These are phyloP conservation scores for Phytophthora niederhauseri DNA, from an alignment of 352 stramenopile genomes.

Conservation along the genomic window DNA sequence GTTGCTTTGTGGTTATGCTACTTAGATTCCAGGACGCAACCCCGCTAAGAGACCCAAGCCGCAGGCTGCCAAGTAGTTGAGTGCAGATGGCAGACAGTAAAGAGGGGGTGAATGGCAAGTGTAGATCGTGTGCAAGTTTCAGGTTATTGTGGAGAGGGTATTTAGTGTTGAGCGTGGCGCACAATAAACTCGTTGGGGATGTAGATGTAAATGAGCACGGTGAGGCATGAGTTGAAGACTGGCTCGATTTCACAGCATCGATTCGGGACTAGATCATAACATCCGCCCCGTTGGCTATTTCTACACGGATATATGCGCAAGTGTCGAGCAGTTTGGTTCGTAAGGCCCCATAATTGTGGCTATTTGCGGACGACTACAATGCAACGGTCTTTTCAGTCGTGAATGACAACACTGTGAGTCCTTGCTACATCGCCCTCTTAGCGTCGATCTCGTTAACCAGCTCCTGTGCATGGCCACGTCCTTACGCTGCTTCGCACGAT, in stretches of 20 bases:
- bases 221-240: not conserved
- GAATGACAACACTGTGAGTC: constrained; percentile 8
- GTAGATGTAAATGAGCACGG: not conserved
- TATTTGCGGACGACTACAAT: not conserved
- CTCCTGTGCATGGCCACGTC: constrained; percentile 14
- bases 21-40: constrained; percentile 62
- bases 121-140: constrained; percentile 16
- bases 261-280: not conserved
- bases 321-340: constrained; percentile 4
- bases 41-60: constrained; percentile 63
- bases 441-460: constrained; percentile 15
- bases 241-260: not conserved
- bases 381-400: constrained; percentile 4
- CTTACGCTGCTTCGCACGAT: constrained; percentile 4
- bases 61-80: constrained; percentile 28
- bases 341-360: not conserved
- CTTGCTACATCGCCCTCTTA: not conserved
- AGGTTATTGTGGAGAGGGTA: not conserved
- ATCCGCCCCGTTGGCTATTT: not conserved
- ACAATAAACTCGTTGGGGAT: not conserved
- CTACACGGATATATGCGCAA: not conserved
- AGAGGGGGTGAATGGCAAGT: not conserved
- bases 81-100: not conserved
- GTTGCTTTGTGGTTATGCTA: not conserved
- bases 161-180: not conserved